A percentile compares a stretch with the other conserved stretches of the same genome.
These are phyloP conservation scores for Metschnikowia orientalis DNA, from an alignment of 805 yeast species.

Conservation along the genomic window DNA sequence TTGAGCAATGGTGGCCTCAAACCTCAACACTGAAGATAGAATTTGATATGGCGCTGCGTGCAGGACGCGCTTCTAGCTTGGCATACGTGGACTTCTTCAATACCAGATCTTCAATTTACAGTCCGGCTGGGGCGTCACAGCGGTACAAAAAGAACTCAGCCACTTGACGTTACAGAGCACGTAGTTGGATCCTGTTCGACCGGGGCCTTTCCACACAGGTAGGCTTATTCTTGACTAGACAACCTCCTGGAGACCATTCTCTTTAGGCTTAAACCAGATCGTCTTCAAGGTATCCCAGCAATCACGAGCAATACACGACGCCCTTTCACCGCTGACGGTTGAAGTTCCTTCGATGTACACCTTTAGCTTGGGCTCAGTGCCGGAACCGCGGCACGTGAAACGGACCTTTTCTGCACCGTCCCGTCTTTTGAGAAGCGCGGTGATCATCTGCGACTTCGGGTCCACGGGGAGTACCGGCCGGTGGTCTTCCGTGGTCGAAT, in stretches of 20 bases:
- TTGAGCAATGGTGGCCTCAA: conserved; percentile 2
- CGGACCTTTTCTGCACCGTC: conserved; percentile 42
- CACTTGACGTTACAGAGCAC: too few species aligned
- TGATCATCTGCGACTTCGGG: conserved; percentile 79
- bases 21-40: conserved; percentile 5
- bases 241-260: conserved; percentile 34
- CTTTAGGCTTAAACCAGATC: conserved; percentile 69
- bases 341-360: conserved; percentile 82
- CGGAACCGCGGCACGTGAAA: conserved; percentile 89
- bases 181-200: neutral
- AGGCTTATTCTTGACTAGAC: conserved; percentile 22
- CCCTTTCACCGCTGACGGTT: conserved; percentile 35
- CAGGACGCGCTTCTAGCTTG: conserved; percentile 7
- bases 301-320: conserved; percentile 48
- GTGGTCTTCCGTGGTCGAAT: conserved; percentile 57
- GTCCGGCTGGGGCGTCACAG: too few species aligned
- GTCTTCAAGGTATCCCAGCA: conserved; percentile 61
- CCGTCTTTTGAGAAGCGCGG: conserved; percentile 42
- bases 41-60: conserved; percentile 4
- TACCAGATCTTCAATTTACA: too few species aligned
- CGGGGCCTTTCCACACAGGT: neutral
- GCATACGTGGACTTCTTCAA: too few species aligned
- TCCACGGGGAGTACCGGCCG: conserved; percentile 69
- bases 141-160: too few species aligned
- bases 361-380: conserved; percentile 93